Conservation (phyloP, 108 stramenopile species). For the Epithemia pelagica region DNA sequence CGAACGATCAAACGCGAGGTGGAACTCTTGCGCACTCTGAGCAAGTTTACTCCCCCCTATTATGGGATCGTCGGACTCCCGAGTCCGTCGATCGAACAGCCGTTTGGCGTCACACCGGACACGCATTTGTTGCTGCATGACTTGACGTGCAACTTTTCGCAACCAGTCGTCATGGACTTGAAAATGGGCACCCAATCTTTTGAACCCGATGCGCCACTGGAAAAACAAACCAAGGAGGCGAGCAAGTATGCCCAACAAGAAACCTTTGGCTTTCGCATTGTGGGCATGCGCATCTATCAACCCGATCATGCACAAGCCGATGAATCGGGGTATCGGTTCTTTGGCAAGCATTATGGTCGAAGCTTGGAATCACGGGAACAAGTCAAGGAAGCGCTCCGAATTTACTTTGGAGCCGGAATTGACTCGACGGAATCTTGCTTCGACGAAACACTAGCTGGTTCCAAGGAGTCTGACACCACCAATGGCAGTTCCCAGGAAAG, state of each 20-base stretch:
- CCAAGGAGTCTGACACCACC: not conserved
- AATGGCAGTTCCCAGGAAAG: no score
- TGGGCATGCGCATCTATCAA: conserved; percentile 66
- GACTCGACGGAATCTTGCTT: not conserved
- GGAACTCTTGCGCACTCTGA: conserved; percentile 34
- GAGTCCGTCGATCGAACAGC: not conserved
- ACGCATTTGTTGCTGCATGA: conserved; percentile 58
- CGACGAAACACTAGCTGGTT: not conserved
- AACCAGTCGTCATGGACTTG: conserved; percentile 77
- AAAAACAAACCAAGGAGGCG: conserved; percentile 54
- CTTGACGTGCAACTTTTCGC: conserved; percentile 37
- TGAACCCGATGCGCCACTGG: conserved; percentile 59
- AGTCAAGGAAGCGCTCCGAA: conserved; percentile 41
- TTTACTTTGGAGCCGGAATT: conserved; percentile 37
- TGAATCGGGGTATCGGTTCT: conserved; percentile 36
- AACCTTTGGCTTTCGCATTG: conserved; percentile 75
- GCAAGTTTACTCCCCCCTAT: conserved; percentile 48
- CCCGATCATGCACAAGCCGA: conserved; percentile 34
- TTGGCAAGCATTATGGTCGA: conserved; percentile 60
- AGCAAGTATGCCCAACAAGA: conserved; percentile 68
- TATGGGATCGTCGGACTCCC: conserved; percentile 42
- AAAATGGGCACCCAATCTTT: conserved; percentile 83
- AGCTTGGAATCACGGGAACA: conserved; percentile 31
- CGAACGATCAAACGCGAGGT: conserved; percentile 32
- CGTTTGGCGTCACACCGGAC: conserved; percentile 21